A percentile compares a stretch with the other conserved stretches of the same genome.
Conservation (phyloP, 2,329 filamentous ascomycete genomes). For the Thielaviopsis punctulata region DNA sequence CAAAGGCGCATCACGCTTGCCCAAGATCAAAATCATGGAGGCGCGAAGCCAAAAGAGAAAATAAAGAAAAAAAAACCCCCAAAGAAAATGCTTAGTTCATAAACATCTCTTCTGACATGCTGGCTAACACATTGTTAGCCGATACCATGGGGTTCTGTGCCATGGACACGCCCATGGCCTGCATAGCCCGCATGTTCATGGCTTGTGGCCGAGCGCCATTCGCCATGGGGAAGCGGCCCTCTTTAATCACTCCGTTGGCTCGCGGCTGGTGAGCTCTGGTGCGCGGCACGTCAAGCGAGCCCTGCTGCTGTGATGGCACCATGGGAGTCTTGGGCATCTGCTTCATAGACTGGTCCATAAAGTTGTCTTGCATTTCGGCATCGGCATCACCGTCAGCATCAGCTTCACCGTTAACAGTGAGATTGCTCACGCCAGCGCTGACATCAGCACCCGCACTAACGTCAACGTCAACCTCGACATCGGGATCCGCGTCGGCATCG, state of each 20-base stretch:
- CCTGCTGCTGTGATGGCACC: slow-evolving; percentile 21
- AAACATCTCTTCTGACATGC: slow-evolving; percentile 33
- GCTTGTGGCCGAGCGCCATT: slow-evolving; percentile 13
- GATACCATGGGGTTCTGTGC: slow-evolving; percentile 23
- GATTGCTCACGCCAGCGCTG: slow-evolving; percentile 18
- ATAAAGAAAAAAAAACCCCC: background rate
- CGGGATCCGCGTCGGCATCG: slow-evolving; percentile 17
- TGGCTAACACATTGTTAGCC: slow-evolving; percentile 26
- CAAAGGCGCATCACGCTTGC: background rate
- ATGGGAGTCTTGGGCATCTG: slow-evolving; percentile 12
- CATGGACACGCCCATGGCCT: slow-evolving; percentile 24
- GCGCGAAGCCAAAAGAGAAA: no score
- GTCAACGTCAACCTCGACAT: slow-evolving; percentile 16
- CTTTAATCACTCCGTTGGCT: background rate
- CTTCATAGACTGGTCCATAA: slow-evolving; percentile 21
- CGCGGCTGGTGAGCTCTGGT: slow-evolving; percentile 17
- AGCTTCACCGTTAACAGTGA: slow-evolving; percentile 16
- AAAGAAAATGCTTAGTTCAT: slow-evolving; percentile 25
- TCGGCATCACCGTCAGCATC: slow-evolving; percentile 23
- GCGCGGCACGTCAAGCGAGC: slow-evolving; percentile 27
- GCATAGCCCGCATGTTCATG: slow-evolving; percentile 27
- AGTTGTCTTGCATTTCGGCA: slow-evolving; percentile 41
- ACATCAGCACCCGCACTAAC: slow-evolving; percentile 19
- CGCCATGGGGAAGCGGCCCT: slow-evolving; percentile 6
- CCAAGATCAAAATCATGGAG: background rate